Conservation (phyloP, 768 basidiomycete genomes). For the Tricholoma sp. region DNA sequence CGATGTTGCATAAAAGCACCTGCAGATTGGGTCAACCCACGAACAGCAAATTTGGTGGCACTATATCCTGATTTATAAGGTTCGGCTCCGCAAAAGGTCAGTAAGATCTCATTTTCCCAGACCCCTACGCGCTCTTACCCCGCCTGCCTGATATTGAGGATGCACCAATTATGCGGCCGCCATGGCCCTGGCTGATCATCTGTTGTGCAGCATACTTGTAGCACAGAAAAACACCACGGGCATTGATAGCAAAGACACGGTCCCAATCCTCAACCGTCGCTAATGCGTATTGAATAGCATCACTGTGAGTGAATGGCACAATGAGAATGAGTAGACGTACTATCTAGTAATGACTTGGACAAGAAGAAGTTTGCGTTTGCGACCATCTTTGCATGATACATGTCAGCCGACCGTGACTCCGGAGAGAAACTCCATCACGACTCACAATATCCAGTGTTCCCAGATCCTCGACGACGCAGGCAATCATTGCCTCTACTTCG, state of each 20-base stretch:
- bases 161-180: slow-evolving; percentile 29
- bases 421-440: too few species aligned
- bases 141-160: slow-evolving; percentile 25
- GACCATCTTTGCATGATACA: slow-evolving; percentile 22
- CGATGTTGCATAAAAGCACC: slow-evolving; percentile 7
- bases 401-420: too few species aligned
- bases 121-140: slow-evolving; percentile 15
- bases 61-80: slow-evolving; percentile 21
- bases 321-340: slow-evolving; percentile 14
- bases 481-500: slow-evolving; percentile 4
- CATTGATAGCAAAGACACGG: slow-evolving; percentile 22
- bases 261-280: slow-evolving; percentile 24
- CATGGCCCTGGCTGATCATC: slow-evolving; percentile 30
- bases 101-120: not conserved
- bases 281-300: too few species aligned
- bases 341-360: slow-evolving; percentile 14
- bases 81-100: slow-evolving; percentile 2
- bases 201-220: slow-evolving; percentile 27
- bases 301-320: too few species aligned
- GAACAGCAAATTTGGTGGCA: slow-evolving; percentile 35
- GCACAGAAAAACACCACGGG: slow-evolving; percentile 26
- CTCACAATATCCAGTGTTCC: slow-evolving; percentile 25
- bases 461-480: not conserved
- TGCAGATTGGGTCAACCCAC: slow-evolving; percentile 31
- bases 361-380: slow-evolving; percentile 28